Base-by-base conservation (phyloP, 108 stramenopile genomes). In the Nitzschia palea region DNA sequence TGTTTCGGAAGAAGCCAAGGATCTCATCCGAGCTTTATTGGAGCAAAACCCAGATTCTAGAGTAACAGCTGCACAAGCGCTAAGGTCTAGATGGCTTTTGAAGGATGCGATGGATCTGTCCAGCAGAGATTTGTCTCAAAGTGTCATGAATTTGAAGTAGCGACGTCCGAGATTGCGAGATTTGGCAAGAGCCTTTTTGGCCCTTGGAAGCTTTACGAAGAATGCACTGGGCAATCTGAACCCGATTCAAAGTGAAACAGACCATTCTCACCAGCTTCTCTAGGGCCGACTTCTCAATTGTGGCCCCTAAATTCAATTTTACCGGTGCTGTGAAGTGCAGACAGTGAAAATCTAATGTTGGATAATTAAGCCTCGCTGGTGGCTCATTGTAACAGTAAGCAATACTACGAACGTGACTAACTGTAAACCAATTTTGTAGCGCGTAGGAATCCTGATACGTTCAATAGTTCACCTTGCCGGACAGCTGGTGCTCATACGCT, bases 31-130 rank as follows among this genome's bases (percentile, higher is more conserved):
- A 9, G 51, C 63, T 9, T 77, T 94, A 73, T 59, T 97, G 61
- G 67, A 73, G 22, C 65, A 78, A 9, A 83, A 94, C 69, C 86
- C 91, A 0, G 76, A 74, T 43, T 50, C 68, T 18, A 83, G 96
- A 15, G 60, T 86, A 15, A 65, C 84, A 5, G 90, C 93, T 0
- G 48, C 29, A 34, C 69, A 83, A 27, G 92, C 89, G 8, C 65
- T 97, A 30, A 15, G 67, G 40, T 80, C 84, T 14, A 73, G 81
- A 34, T 97, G 96, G 96, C 85, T 95, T 50, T 58, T 34, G 18
- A 44, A 68, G 35, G 73, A 80, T 59, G 82, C 71, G 3, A 55
- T 52, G 23, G 43, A 55, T 26, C 71, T 95, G 37, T 63, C 67
- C 9, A 56, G 32, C 25, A 28, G 79, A 26, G 88, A 91, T 83